A percentile compares a stretch with the other conserved stretches of the same genome.
phyloP scores from a whole-genome alignment of 345 rosid species.

The Salix arbutifolia region DNA sequence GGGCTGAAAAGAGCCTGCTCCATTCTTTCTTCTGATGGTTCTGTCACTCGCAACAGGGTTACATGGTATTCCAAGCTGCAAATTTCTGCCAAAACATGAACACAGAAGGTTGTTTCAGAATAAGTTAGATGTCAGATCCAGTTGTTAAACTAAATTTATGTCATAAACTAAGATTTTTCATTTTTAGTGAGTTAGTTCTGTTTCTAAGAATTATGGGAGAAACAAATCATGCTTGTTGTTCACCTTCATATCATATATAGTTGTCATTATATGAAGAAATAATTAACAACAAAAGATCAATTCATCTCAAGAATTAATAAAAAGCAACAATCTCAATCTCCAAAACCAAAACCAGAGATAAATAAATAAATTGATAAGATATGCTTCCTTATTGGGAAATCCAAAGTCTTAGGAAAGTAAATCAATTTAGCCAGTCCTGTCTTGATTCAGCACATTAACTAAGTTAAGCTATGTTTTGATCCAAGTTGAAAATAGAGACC shows the following conservation, averaged over 20 bases:
- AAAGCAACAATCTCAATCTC: not conserved
- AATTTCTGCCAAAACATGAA: slow-evolving; percentile 30
- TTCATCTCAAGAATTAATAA: not conserved
- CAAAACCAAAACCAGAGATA: not conserved
- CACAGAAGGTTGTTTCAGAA: not conserved
- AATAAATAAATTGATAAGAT: not conserved
- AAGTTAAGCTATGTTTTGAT: not conserved
- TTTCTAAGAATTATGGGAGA: not conserved
- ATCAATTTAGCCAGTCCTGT: not conserved
- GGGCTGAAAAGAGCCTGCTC: slow-evolving; percentile 93
- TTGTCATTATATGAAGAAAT: too few relatives aligned
- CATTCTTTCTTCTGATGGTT: slow-evolving; percentile 87
- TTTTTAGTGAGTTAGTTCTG: not conserved
- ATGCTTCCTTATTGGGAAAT: not conserved
- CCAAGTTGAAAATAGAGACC: not conserved
- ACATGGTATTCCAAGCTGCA: slow-evolving; percentile 47
- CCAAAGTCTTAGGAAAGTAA: not conserved
- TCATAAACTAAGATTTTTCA: not conserved
- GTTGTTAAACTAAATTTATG: not conserved
- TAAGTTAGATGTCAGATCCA: slow-evolving; percentile 8
- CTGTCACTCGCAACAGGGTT: slow-evolving; percentile 55
- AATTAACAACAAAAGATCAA: not conserved
- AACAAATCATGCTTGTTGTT: too few relatives aligned
- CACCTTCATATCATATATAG: too few relatives aligned
- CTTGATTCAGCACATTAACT: not conserved